These are phyloP conservation scores for Monilinia fructigena DNA, from an alignment of 2,329 filamentous ascomycete genomes.

Conservation along the genomic window DNA sequence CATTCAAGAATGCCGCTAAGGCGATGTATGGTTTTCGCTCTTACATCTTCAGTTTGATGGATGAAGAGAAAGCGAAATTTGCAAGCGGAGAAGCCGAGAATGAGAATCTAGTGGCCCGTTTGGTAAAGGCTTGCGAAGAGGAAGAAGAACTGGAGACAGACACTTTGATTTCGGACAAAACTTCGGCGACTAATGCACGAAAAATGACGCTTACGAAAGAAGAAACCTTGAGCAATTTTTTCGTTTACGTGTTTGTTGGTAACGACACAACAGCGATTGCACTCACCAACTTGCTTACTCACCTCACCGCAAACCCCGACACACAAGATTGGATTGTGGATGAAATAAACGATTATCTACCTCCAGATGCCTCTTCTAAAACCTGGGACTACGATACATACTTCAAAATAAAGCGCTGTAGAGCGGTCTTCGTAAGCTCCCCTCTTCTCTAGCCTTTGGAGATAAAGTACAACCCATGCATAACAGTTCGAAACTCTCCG, in stretches of 20 bases:
- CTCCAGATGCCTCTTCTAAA: background rate
- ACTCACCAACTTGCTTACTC: background rate
- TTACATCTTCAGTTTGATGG: conserved; percentile 11
- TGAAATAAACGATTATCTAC: conserved; percentile 12
- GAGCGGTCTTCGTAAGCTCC: background rate
- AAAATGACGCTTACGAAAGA: conserved; percentile 11
- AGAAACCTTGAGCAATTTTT: conserved; percentile 14
- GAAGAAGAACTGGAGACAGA: background rate
- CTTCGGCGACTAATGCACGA: background rate
- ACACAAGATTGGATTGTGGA: background rate
- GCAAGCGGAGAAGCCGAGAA: background rate
- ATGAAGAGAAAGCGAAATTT: background rate
- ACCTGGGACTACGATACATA: conserved; percentile 5
- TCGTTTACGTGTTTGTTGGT: conserved; percentile 11
- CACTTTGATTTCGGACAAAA: background rate
- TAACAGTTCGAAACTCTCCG: background rate
- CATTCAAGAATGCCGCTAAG: background rate
- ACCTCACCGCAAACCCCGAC: background rate
- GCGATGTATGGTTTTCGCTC: conserved; percentile 5
- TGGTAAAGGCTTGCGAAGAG: conserved; percentile 2
- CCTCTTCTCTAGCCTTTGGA: background rate
- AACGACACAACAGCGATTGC: conserved; percentile 8
- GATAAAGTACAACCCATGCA: background rate
- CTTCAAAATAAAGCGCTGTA: background rate
- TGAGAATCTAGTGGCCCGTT: background rate